These are phyloP conservation scores for Lonicera japonica DNA, from an alignment of 129 eudicot genomes.

Conservation along the genomic window DNA sequence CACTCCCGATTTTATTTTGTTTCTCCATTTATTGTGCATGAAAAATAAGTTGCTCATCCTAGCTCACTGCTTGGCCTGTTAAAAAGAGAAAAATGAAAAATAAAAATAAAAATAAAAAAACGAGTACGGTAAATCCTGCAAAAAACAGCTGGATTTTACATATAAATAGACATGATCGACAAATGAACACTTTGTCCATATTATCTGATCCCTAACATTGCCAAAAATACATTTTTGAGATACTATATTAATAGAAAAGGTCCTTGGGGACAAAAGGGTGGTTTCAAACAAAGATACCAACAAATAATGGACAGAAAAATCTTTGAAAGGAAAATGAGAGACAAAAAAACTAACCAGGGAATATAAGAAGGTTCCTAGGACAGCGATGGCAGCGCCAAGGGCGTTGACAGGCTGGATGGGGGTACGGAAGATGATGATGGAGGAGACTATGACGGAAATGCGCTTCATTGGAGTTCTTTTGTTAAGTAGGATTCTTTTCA, in stretches of 20 bases:
- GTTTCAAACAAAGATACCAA: not conserved
- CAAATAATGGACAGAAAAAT: not conserved
- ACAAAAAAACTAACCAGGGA: slow-evolving; percentile 30
- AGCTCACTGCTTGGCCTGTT: slow-evolving; percentile 37
- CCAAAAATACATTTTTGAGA: not conserved
- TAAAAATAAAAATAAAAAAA: too few relatives aligned
- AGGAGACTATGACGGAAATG: slow-evolving; percentile 49
- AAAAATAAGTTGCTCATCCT: not conserved
- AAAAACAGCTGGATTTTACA: too few relatives aligned
- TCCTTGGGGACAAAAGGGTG: not conserved
- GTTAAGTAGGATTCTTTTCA: too few relatives aligned
- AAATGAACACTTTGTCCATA: not conserved
- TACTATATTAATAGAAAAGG: too few relatives aligned
- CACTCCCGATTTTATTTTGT: not conserved
- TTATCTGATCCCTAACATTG: not conserved
- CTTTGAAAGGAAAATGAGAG: slow-evolving; percentile 5
- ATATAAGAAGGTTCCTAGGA: slow-evolving; percentile 56
- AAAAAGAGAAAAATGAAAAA: not conserved
- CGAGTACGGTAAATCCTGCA: too few relatives aligned
- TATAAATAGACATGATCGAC: too few relatives aligned
- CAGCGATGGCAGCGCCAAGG: slow-evolving; percentile 56
- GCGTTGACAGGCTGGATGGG: slow-evolving; percentile 53
- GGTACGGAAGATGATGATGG: slow-evolving; percentile 54
- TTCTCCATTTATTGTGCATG: not conserved
- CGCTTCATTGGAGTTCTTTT: slow-evolving; percentile 70